A percentile compares a stretch with the other conserved stretches of the same genome.
phyloP scores from a whole-genome alignment of 1,284 basidiomycete species.

The Microbotryum saponariae region DNA sequence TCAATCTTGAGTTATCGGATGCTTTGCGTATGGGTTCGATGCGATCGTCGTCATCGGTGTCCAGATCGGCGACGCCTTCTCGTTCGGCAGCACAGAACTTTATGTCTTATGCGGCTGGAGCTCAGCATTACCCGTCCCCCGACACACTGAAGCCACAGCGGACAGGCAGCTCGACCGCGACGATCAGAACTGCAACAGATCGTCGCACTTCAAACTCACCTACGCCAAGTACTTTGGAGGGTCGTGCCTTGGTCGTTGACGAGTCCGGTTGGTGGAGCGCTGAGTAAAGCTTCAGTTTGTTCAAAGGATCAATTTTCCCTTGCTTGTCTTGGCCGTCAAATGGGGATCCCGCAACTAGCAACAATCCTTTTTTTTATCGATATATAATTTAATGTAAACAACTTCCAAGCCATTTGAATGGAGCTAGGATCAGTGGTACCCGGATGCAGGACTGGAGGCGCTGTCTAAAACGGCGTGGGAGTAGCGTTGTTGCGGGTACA shows the following conservation, averaged over 20 bases:
- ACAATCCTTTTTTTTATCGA: too few relatives aligned
- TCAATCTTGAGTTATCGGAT: neutral
- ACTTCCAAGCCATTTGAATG: too few relatives aligned
- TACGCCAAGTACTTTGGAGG: neutral
- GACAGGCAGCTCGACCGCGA: conserved; percentile 8
- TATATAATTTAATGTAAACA: too few relatives aligned
- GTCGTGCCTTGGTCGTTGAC: neutral
- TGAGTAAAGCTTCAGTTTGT: too few relatives aligned
- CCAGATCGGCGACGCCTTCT: neutral
- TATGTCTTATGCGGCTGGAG: neutral
- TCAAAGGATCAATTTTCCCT: too few relatives aligned
- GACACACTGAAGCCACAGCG: conserved; percentile 3
- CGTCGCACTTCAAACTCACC: conserved; percentile 4
- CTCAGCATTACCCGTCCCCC: neutral
- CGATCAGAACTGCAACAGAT: conserved; percentile 12
- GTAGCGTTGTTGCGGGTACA: too few relatives aligned
- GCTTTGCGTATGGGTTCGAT: neutral
- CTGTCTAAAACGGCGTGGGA: too few relatives aligned
- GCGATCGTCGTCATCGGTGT: neutral
- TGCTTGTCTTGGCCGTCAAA: too few relatives aligned
- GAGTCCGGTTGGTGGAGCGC: conserved; percentile 7
- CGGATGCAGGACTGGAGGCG: too few relatives aligned
- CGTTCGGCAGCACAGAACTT: neutral
- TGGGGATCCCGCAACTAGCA: too few relatives aligned
- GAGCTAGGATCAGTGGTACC: too few relatives aligned